Base-by-base conservation (phyloP, 2,329 filamentous ascomycete genomes). In the Triangularia setosa region DNA sequence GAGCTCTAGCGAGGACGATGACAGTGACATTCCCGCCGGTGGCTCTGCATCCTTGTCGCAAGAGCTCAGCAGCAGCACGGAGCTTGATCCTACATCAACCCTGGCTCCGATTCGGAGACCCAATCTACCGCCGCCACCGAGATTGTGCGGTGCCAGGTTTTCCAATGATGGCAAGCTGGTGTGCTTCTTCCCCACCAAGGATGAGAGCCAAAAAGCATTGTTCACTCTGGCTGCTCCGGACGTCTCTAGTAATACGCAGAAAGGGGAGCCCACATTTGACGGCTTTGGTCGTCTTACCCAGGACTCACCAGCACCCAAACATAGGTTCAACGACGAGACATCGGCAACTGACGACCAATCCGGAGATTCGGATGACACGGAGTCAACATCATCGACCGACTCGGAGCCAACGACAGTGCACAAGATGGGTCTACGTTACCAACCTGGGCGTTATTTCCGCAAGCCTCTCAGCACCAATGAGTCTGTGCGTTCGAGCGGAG, bases 1-100 rank as follows among this genome's bases (percentile, higher is more conserved):
- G 68, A 94, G 91, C 69, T 97, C 92, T 2, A 96, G 91, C 71
- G 90, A 92, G 67, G 90, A 92, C 65, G 91, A 93, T 68, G 91
- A 93, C 23, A 80, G 80, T 55, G 80, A 83, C 24, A 83, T 84
- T 11, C 80, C 81, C 0, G 73, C 81, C 1, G 82, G 82, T 3
- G 82, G 81, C 18, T 84, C 83, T 8, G 83, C 81, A 12, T 82
- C 83, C 61, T 85, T 88, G 83, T 88, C 86, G 6, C 85, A 87
- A 67, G 86, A 88, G 68, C 77, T 88, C 23, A 81, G 80, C 53
- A 79, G 81, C 8, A 85, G 82, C 65, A 79, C 78, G 23, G 84
- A 86, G 58, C 78, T 81, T 3, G 84, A 84, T 63, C 69, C 70
- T 18, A 68, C 66, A 53, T 81, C 81, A 4, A 81, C 83, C 2